These are phyloP conservation scores for Galeopsis tetrahit DNA, from an alignment of 257 asterid genomes.

Conservation along the genomic window DNA sequence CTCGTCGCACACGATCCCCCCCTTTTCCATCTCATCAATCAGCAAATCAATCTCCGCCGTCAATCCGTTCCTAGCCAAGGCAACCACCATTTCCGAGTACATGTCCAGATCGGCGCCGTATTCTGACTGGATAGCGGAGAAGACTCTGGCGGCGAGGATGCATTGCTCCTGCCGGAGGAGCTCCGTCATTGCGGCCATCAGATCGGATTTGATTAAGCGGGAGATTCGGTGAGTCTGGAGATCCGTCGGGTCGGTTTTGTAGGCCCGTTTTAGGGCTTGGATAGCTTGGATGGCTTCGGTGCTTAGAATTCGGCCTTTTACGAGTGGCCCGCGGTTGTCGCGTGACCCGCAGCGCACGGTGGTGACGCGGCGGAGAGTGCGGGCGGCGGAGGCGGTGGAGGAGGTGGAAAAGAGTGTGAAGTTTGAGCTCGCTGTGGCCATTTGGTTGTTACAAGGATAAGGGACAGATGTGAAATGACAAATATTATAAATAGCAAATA, in stretches of 20 bases:
- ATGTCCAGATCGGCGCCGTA: constrained; percentile 62
- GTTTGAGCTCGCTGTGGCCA: not conserved
- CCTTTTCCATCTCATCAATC: constrained; percentile 57
- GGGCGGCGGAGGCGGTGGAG: not conserved
- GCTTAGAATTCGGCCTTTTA: constrained; percentile 79
- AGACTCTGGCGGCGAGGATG: constrained; percentile 64
- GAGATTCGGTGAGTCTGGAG: constrained; percentile 63
- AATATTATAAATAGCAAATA: too few relatives aligned
- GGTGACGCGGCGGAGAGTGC: constrained; percentile 36
- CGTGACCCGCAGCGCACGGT: constrained; percentile 73
- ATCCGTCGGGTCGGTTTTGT: constrained; percentile 52
- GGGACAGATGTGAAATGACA: not conserved
- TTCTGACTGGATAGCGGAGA: constrained; percentile 67
- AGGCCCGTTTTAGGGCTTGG: constrained; percentile 82
- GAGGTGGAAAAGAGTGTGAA: not conserved
- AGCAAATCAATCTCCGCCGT: constrained; percentile 57
- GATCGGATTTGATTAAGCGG: constrained; percentile 88
- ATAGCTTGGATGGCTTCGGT: constrained; percentile 92
- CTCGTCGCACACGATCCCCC: constrained; percentile 54
- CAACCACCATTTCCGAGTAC: constrained; percentile 64
- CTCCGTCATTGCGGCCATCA: constrained; percentile 76
- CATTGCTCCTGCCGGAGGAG: constrained; percentile 87
- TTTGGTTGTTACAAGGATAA: not conserved
- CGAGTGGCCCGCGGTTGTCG: constrained; percentile 79
- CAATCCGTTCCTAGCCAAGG: constrained; percentile 60